These are phyloP conservation scores for Leccinum variicolor DNA, from an alignment of 768 basidiomycete genomes.

Conservation along the genomic window DNA sequence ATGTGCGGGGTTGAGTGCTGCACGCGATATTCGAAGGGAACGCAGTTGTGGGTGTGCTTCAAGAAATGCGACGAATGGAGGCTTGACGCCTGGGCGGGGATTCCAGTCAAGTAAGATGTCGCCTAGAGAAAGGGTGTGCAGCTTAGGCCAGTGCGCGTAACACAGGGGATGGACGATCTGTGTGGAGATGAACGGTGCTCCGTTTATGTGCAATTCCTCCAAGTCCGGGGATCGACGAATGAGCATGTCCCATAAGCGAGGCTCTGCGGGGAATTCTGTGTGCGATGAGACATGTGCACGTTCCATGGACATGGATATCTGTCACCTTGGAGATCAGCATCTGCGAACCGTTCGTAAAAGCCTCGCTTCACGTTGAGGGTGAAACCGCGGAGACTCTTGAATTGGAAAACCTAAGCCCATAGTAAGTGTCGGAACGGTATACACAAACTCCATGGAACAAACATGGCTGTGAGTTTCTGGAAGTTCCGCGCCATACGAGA, in stretches of 20 bases:
- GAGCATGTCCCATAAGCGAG: slow-evolving; percentile 66
- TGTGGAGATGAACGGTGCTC: slow-evolving; percentile 31
- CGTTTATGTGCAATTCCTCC: slow-evolving; percentile 53
- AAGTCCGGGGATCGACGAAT: slow-evolving; percentile 60
- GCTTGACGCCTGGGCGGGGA: slow-evolving; percentile 39
- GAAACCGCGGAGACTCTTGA: slow-evolving; percentile 60
- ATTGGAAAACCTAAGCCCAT: slow-evolving; percentile 60
- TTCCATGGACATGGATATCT: neutral
- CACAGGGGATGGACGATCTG: slow-evolving; percentile 53
- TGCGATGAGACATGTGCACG: slow-evolving; percentile 2
- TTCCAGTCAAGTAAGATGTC: slow-evolving; percentile 62
- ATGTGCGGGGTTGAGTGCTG: slow-evolving; percentile 51
- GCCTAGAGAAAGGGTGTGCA: slow-evolving; percentile 59
- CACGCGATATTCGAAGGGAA: slow-evolving; percentile 48
- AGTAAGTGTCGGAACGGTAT: neutral
- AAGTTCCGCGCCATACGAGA: slow-evolving; percentile 57
- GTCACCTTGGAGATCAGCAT: slow-evolving; percentile 53
- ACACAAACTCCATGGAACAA: slow-evolving; percentile 24
- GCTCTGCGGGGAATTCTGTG: slow-evolving; percentile 24
- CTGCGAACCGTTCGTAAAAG: slow-evolving; percentile 59
- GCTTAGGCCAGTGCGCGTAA: slow-evolving; percentile 62
- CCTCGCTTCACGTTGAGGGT: slow-evolving; percentile 55
- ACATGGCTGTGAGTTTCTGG: slow-evolving; percentile 63
- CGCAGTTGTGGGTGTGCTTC: slow-evolving; percentile 58
- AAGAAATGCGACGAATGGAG: slow-evolving; percentile 65